Base-by-base conservation (phyloP, 176 grass and related monocot genomes). In the Raddia distichophylla region DNA sequence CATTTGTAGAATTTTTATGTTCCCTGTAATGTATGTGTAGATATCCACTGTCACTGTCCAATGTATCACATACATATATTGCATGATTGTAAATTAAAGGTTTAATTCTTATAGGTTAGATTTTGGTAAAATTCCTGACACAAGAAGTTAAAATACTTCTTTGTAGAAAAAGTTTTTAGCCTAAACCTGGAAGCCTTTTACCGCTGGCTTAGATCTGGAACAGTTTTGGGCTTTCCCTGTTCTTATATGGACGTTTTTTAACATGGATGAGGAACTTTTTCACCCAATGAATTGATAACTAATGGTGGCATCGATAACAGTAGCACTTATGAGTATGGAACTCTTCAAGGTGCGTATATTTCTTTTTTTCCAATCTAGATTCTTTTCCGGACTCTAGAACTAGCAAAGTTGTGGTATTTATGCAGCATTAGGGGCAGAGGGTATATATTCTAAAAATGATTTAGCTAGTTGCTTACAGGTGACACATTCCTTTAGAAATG, bases 1-100 rank as follows among this genome's bases (percentile, higher is more conserved):
- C 19, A 76, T 78, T 69, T 27, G 34, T n/a, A 53, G 7, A 69
- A 10, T 37, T 62, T 71, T 17, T 18, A 44, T 67, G 12, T 49
- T 42, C 10, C 33, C 35, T 43, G 18, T 67, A 64, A 53, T 84
- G 60, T 54, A 74, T 37, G 56, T 88, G 79, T 76, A 54, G 55
- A 62, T 67, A 72, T 80, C 10, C 34, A 18, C 4, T 40, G 37
- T 27, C 27, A 27, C 27, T 27, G 27, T 40, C 37, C 37, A 3
- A 62, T 68, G 32, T 80, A 71, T 46, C 64, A 19, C 63, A 27
- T 67, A 42, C 17, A 70, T 27, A 73, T 64, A 15, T 34, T 73
- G 73, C 37, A 73, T 0, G 44, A 72, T 37, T 73, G 20, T 58
- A 80, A 67, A 61, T 40, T 18, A 17, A 66, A 22, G 32, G 77